Percentiles rank a stretch among this genome's conserved stretches.
Evolutionary conservation across 306 rosid genomes (phyloP).

Genomic region (Fragaria vesca): DNA sequence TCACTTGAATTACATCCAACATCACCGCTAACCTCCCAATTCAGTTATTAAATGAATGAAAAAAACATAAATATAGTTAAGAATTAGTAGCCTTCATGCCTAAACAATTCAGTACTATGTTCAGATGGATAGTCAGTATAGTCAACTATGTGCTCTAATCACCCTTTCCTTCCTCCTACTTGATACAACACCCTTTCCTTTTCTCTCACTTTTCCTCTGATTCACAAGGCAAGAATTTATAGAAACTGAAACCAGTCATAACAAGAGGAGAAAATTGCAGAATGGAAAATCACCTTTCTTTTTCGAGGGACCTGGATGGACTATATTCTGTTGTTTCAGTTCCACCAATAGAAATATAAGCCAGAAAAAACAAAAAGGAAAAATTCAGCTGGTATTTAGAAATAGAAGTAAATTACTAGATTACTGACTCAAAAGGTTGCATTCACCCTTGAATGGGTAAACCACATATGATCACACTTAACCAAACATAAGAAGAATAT

Average conservation of each 20-base stretch:
- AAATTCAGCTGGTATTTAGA: conserved; percentile 7
- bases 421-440: not conserved
- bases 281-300: conserved; percentile 44
- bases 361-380: not conserved
- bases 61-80: not conserved
- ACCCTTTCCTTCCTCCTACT: not conserved
- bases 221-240: not conserved
- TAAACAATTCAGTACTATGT: not conserved
- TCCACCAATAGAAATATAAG: conserved; percentile 18
- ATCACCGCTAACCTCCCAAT: not conserved
- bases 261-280: not conserved
- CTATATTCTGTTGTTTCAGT: conserved; percentile 63
- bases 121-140: not conserved
- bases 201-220: not conserved
- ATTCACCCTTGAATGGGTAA: conserved; percentile 7
- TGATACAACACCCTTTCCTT: not conserved
- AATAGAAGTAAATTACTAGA: not conserved
- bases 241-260: not conserved
- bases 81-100: not conserved
- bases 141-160: not conserved
- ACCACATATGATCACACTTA: not conserved
- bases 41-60: not conserved
- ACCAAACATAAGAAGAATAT: not conserved
- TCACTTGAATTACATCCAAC: not conserved
- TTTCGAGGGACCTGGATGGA: conserved; percentile 61